Percentiles rank a stretch among this genome's conserved stretches.
These are phyloP conservation scores for Alternaria sp. DNA, from an alignment of 2,329 filamentous ascomycete genomes.

Conservation along the genomic window DNA sequence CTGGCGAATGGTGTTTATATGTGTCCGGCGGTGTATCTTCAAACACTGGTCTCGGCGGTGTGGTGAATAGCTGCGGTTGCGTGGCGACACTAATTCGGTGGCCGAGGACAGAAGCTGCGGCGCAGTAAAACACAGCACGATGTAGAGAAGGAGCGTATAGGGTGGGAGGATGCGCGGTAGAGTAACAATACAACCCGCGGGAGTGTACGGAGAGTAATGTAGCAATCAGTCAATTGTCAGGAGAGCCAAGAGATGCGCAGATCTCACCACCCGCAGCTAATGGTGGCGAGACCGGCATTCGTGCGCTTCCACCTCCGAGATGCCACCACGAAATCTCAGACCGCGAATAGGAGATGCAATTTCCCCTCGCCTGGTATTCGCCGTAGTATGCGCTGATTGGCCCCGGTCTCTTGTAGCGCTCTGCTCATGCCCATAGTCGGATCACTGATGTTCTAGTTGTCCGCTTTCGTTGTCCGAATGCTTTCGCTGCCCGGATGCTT, in stretches of 20 bases:
- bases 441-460: background rate
- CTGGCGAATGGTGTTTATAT: background rate
- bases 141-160: slow-evolving; percentile 22
- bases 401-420: background rate
- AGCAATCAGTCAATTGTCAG: slow-evolving; percentile 22
- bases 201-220: slow-evolving; percentile 9
- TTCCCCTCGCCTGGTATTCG: slow-evolving; percentile 7
- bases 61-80: slow-evolving; percentile 1
- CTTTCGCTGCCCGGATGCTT: background rate
- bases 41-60: background rate
- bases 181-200: background rate
- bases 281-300: slow-evolving; percentile 27
- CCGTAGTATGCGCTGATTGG: slow-evolving; percentile 1
- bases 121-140: background rate
- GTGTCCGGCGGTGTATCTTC: background rate
- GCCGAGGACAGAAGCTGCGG: background rate
- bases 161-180: slow-evolving; percentile 8
- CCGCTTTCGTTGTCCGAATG: background rate
- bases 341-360: slow-evolving; percentile 17
- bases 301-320: slow-evolving; percentile 19
- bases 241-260: slow-evolving; percentile 24
- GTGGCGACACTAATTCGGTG: background rate
- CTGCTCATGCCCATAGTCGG: background rate
- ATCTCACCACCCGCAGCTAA: slow-evolving; percentile 27
- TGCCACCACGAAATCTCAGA: slow-evolving; percentile 6